phyloP scores from a whole-genome alignment of 345 rosid genomes.

The Trapa incisa region DNA sequence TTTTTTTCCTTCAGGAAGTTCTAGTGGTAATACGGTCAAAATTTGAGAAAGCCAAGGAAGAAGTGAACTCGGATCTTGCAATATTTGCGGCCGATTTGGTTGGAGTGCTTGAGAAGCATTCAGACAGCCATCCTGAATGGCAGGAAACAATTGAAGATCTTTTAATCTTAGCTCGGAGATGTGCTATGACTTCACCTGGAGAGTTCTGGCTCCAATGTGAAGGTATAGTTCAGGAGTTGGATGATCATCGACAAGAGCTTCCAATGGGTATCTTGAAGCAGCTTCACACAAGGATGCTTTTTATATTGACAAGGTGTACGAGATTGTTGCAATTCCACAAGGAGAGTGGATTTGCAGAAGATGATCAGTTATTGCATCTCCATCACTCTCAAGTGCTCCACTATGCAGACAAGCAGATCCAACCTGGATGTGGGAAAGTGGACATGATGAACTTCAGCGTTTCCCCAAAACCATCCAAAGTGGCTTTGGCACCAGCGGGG shows the following conservation, averaged over 20 bases:
- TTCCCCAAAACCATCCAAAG: slow-evolving; percentile 39
- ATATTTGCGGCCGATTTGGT: slow-evolving; percentile 94
- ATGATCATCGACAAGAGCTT: slow-evolving; percentile 96
- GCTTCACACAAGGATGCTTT: slow-evolving; percentile 95
- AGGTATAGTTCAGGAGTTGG: slow-evolving; percentile 96
- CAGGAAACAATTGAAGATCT: slow-evolving; percentile 97
- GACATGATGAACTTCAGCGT: slow-evolving; percentile 59
- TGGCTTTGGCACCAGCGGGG: slow-evolving; percentile 41
- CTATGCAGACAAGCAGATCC: slow-evolving; percentile 61
- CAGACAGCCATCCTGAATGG: slow-evolving; percentile 96
- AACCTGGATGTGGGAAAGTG: slow-evolving; percentile 22
- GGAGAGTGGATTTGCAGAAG: slow-evolving; percentile 84
- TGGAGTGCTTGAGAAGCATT: slow-evolving; percentile 92
- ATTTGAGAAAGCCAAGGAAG: slow-evolving; percentile 98
- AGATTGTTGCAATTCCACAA: slow-evolving; percentile 96
- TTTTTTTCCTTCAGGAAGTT: slow-evolving; percentile 47
- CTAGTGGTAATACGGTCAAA: slow-evolving; percentile 73
- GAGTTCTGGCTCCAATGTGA: slow-evolving; percentile 99
- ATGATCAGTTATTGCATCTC: slow-evolving; percentile 60
- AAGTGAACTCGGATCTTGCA: slow-evolving; percentile 97
- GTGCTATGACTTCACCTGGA: slow-evolving; percentile 86
- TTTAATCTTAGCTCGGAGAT: slow-evolving; percentile 86
- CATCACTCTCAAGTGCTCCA: slow-evolving; percentile 66
- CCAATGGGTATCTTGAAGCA: slow-evolving; percentile 84
- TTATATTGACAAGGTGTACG: slow-evolving; percentile 95